A percentile compares a stretch with the other conserved stretches of the same genome.
Evolutionary conservation across 192 early-diverging fungal genomes (phyloP).

Genomic region (Chytriomyces sp.): DNA sequence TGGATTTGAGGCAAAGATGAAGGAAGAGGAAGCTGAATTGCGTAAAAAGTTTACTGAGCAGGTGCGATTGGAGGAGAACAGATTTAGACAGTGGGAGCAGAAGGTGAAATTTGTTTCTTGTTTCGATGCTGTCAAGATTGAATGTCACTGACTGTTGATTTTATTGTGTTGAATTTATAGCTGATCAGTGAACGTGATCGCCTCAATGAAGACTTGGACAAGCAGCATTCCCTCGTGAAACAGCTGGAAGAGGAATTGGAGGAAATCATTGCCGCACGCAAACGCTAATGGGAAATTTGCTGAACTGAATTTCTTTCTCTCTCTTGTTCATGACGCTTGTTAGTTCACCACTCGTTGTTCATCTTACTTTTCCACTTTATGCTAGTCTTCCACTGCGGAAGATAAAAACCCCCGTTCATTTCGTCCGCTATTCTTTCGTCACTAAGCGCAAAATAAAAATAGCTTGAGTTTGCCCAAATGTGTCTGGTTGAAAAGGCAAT

Average conservation of each 20-base stretch:
- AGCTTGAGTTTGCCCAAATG: no score
- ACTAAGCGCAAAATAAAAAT: no score
- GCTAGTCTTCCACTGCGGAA: no score
- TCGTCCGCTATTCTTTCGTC: no score
- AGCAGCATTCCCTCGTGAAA: slow-evolving; percentile 88
- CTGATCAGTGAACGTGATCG: slow-evolving; percentile 97
- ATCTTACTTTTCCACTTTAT: no score
- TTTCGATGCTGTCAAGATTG: slow-evolving; percentile 17
- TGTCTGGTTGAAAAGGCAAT: no score
- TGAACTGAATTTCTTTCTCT: neutral
- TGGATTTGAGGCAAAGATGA: slow-evolving; percentile 86
- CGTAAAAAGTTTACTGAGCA: slow-evolving; percentile 97
- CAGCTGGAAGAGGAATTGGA: slow-evolving; percentile 84
- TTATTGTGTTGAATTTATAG: slow-evolving; percentile 44
- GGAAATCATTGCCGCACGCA: slow-evolving; percentile 48
- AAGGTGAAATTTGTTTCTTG: slow-evolving; percentile 41
- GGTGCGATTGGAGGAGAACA: slow-evolving; percentile 94
- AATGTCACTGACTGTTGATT: neutral
- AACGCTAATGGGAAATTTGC: slow-evolving; percentile 30
- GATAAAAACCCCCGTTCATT: no score
- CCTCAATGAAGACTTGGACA: slow-evolving; percentile 97
- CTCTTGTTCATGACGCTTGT: neutral
- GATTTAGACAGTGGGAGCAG: slow-evolving; percentile 99
- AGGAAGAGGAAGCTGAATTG: slow-evolving; percentile 95
- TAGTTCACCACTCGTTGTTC: neutral